These are phyloP conservation scores for Lactuca sativa DNA, from an alignment of 129 eudicot species.

Conservation along the genomic window DNA sequence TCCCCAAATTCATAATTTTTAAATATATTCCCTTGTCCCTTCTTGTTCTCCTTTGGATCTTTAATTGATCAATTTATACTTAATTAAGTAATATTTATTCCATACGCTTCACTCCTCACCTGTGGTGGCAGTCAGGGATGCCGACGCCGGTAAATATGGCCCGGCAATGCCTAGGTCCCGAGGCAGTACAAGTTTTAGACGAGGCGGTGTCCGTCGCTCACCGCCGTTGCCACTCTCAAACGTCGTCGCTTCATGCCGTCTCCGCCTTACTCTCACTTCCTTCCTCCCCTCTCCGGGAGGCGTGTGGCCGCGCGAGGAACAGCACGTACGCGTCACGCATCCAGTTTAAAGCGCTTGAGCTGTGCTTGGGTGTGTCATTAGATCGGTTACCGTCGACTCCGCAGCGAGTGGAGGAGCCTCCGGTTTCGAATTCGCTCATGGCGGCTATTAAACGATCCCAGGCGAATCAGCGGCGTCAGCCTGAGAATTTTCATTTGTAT, in stretches of 20 bases:
- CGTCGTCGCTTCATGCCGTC: slow-evolving; percentile 89
- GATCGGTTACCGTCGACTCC: slow-evolving; percentile 73
- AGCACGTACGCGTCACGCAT: slow-evolving; percentile 58
- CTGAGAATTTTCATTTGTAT: slow-evolving; percentile 61
- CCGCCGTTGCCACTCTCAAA: slow-evolving; percentile 86
- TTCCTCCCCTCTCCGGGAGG: slow-evolving; percentile 69
- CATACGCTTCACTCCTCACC: slow-evolving; percentile 9
- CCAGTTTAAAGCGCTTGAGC: slow-evolving; percentile 87
- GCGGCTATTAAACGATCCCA: slow-evolving; percentile 94
- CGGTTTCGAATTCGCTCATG: slow-evolving; percentile 91
- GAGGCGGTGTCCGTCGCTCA: slow-evolving; percentile 84
- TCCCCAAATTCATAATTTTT: slow-evolving; percentile 26
- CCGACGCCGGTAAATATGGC: slow-evolving; percentile 86
- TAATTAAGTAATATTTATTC: neutral
- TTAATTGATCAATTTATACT: slow-evolving; percentile 1
- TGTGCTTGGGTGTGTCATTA: slow-evolving; percentile 71
- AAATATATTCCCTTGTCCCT: slow-evolving; percentile 27
- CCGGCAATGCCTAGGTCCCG: slow-evolving; percentile 75
- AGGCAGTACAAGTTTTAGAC: slow-evolving; percentile 64
- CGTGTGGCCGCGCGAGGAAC: slow-evolving; percentile 61
- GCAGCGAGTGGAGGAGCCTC: slow-evolving; percentile 67
- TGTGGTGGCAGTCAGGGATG: slow-evolving; percentile 44
- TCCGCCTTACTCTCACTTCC: slow-evolving; percentile 82
- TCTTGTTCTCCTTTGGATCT: slow-evolving; percentile 19
- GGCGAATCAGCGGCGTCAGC: slow-evolving; percentile 91